Percentiles rank a stretch among this genome's conserved stretches.
phyloP scores from a whole-genome alignment of 192 early-diverging fungal species.

The Linnemannia zychae region DNA sequence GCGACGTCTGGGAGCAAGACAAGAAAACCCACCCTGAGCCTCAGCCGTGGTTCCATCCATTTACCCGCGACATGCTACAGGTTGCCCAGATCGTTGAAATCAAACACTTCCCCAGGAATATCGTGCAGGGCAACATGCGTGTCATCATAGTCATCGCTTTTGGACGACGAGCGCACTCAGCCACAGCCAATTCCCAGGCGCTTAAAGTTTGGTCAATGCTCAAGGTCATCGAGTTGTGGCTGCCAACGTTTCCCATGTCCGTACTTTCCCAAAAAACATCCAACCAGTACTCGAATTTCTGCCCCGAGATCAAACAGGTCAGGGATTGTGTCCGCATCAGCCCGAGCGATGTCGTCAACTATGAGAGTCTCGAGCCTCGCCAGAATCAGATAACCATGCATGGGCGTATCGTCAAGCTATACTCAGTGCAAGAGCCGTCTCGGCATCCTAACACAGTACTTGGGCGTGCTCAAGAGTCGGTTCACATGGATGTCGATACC shows the following conservation, averaged over 20 bases:
- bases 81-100: conserved; percentile 25
- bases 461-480: not conserved
- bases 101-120: conserved; percentile 22
- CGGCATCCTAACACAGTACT: not conserved
- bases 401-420: conserved; percentile 28
- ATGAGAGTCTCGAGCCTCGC: conserved; percentile 15
- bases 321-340: not conserved
- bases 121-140: conserved; percentile 5
- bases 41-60: not conserved
- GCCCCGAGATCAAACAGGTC: not conserved
- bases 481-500: not conserved
- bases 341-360: not conserved
- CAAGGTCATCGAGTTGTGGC: conserved; percentile 28
- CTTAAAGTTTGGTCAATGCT: conserved; percentile 18
- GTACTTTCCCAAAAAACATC: not conserved
- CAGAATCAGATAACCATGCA: not conserved
- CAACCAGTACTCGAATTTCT: conserved; percentile 22
- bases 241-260: not conserved
- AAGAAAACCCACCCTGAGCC: not conserved
- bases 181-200: not conserved
- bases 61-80: not conserved
- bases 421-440: not conserved
- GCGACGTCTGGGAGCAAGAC: conserved; percentile 15
- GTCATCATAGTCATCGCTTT: conserved; percentile 34
- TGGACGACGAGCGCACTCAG: conserved; percentile 14